Percentiles rank a stretch among this genome's conserved stretches.
Evolutionary conservation across 148 eudicot genomes (phyloP).

Genomic region (Fallopia convolvulus): DNA sequence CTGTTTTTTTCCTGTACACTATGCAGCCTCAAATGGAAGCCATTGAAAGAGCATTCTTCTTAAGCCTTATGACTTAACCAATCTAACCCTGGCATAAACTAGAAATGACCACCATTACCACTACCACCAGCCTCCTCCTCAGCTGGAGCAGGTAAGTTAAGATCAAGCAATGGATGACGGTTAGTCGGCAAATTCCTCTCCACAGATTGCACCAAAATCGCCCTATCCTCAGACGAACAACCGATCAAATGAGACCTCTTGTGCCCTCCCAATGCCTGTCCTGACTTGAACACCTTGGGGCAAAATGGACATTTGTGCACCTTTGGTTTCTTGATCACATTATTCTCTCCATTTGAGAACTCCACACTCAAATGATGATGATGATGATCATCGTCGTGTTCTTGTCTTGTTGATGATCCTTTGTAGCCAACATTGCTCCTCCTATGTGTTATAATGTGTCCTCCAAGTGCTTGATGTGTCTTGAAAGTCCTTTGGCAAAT

Average conservation of each 20-base stretch:
- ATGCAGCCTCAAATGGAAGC: constrained; percentile 3
- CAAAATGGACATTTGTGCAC: constrained; percentile 80
- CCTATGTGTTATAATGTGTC: constrained; percentile 53
- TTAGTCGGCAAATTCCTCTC: background rate
- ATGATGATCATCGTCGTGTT: background rate
- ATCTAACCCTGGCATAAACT: background rate
- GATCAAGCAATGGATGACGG: constrained; percentile 12
- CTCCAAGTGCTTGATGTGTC: constrained; percentile 61
- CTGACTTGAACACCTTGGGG: constrained; percentile 62
- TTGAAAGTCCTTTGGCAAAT: constrained; percentile 39
- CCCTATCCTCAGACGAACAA: constrained; percentile 18
- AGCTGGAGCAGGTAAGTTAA: background rate
- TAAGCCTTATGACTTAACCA: background rate
- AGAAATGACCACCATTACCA: background rate
- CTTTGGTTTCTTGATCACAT: constrained; percentile 17
- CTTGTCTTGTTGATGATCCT: background rate
- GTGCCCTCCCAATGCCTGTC: constrained; percentile 97
- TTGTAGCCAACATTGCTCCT: constrained; percentile 29
- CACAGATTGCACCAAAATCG: background rate
- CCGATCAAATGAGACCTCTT: constrained; percentile 82
- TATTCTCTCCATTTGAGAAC: background rate
- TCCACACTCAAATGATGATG: background rate
- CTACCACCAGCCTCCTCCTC: background rate
- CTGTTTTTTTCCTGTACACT: background rate
- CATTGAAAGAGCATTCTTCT: background rate